Conservation (phyloP, 2,329 filamentous ascomycete genomes). For the Furcasterigmium sp. region DNA sequence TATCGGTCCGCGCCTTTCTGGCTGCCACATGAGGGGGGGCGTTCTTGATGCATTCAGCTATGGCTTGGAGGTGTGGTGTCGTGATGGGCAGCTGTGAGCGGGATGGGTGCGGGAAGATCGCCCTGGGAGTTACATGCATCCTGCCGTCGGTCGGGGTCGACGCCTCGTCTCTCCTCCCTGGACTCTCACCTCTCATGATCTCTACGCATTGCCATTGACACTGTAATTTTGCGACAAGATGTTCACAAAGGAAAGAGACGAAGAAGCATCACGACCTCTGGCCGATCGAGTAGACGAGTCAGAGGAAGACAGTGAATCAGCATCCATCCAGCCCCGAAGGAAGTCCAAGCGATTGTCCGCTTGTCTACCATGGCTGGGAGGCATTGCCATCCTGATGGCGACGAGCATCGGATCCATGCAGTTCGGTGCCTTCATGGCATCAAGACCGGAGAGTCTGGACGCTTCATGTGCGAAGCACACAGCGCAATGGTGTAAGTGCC, state of each 20-base stretch:
- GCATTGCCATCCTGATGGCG: conserved; percentile 6
- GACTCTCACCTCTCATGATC: neutral
- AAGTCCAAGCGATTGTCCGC: neutral
- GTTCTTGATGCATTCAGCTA: neutral
- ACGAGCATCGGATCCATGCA: conserved; percentile 13
- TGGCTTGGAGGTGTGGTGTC: neutral
- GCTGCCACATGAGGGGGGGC: neutral
- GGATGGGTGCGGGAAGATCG: neutral
- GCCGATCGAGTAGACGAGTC: conserved; percentile 12
- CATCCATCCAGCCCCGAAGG: neutral
- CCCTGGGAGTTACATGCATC: neutral
- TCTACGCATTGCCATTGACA: too few relatives aligned
- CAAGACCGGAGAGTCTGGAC: conserved; percentile 11
- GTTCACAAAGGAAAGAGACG: conserved; percentile 8
- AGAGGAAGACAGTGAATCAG: conserved; percentile 12
- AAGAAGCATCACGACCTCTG: conserved; percentile 5
- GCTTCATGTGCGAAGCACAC: conserved; percentile 23
- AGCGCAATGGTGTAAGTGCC: conserved; percentile 30
- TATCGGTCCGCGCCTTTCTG: neutral
- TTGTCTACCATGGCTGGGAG: conserved; percentile 1
- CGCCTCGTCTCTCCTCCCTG: neutral
- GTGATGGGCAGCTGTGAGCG: neutral
- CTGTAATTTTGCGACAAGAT: conserved; percentile 12
- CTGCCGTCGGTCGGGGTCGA: neutral
- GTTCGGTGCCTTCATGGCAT: conserved; percentile 12